Conservation (phyloP, 2,329 filamentous ascomycete species). For the Claviceps pazoutovae region DNA sequence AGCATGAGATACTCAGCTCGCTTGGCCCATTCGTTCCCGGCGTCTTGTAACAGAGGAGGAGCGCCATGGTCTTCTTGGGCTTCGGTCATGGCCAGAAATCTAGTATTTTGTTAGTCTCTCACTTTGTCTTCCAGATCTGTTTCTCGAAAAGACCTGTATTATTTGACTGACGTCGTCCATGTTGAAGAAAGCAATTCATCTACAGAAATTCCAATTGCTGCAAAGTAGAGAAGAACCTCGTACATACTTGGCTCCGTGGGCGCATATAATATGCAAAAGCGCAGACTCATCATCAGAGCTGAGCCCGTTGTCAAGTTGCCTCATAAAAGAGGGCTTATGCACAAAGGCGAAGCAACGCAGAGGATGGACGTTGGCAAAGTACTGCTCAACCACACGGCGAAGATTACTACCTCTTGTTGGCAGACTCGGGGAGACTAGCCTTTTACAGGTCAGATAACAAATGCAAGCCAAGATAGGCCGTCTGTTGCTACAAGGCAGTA, state of each 20-base stretch:
- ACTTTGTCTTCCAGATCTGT: no score
- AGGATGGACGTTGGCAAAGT: conserved; percentile 26
- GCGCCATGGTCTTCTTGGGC: conserved; percentile 17
- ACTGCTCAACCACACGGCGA: conserved; percentile 23
- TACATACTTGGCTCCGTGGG: conserved; percentile 24
- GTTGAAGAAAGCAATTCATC: no score
- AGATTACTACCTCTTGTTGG: conserved; percentile 19
- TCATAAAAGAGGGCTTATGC: conserved; percentile 25
- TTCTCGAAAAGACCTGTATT: no score
- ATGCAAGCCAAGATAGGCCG: no score
- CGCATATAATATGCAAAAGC: conserved; percentile 23
- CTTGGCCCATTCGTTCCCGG: conserved; percentile 25
- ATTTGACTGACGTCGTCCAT: no score
- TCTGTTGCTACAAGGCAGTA: no score
- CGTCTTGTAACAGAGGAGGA: conserved; percentile 17
- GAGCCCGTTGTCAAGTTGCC: conserved; percentile 23
- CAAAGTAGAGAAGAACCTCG: no score
- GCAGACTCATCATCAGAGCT: conserved; percentile 22
- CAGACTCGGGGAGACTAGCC: conserved; percentile 20
- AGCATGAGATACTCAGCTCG: conserved; percentile 22
- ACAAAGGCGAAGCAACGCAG: conserved; percentile 27
- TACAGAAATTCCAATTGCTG: no score
- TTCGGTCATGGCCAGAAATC: conserved; percentile 20
- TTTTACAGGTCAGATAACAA: conserved; percentile 4
- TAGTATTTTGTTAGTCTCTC: conserved; percentile 5